Conservation (phyloP, 192 early-diverging fungal species). For the Mortierella alpina region DNA sequence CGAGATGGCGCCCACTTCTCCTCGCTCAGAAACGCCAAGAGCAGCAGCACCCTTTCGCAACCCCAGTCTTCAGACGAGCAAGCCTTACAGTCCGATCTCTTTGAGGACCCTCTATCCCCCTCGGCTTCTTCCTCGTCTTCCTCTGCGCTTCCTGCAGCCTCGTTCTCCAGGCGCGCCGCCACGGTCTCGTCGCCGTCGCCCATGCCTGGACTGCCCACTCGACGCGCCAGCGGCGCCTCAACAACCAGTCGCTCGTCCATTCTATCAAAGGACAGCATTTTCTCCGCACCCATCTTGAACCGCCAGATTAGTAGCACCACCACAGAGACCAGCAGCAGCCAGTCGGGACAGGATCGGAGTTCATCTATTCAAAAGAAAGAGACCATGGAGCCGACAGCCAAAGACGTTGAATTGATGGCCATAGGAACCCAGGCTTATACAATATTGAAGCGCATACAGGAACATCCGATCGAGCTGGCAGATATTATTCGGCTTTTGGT, state of each 20-base stretch:
- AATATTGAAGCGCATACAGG: constrained; percentile 42
- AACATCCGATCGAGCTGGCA: constrained; percentile 50
- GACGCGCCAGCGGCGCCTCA: constrained; percentile 14
- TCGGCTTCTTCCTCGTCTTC: neutral
- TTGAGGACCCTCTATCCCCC: constrained; percentile 18
- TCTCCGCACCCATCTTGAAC: constrained; percentile 17
- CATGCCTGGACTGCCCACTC: neutral
- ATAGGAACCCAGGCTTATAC: constrained; percentile 41
- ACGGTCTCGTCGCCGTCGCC: constrained; percentile 32
- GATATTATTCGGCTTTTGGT: constrained; percentile 47
- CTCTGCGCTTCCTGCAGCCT: constrained; percentile 19
- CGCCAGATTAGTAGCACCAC: constrained; percentile 16
- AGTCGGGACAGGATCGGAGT: constrained; percentile 16
- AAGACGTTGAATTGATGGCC: constrained; percentile 43
- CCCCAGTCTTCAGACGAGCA: neutral
- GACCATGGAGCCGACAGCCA: constrained; percentile 38
- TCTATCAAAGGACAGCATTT: constrained; percentile 33
- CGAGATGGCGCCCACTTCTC: constrained; percentile 31
- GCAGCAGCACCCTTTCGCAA: neutral
- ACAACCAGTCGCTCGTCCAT: constrained; percentile 22
- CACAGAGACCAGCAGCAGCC: neutral
- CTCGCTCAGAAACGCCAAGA: constrained; percentile 11
- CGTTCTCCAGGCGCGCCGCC: constrained; percentile 35
- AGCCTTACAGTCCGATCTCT: neutral
- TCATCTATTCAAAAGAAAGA: constrained; percentile 19